Percentiles rank a stretch among this genome's conserved stretches.
Conservation (phyloP, 2,329 filamentous ascomycete species). For the Aspergillus ibericus region DNA sequence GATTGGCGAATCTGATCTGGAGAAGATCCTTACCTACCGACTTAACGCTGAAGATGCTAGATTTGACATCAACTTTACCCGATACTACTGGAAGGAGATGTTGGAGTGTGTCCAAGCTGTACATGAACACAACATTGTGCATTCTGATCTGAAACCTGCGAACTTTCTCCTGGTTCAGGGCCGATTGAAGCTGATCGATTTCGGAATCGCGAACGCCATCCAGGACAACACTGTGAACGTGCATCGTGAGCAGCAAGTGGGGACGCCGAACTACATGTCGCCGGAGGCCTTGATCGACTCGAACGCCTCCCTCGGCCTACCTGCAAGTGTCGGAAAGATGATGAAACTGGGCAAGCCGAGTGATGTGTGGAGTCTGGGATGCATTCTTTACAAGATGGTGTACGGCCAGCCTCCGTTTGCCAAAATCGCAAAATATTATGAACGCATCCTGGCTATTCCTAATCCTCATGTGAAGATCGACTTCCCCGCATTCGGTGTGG, state of each 20-base stretch:
- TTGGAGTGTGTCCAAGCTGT: constrained; percentile 90
- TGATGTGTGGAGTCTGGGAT: constrained; percentile 94
- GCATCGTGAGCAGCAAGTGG: constrained; percentile 90
- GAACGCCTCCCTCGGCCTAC: constrained; percentile 61
- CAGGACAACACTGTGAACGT: constrained; percentile 97
- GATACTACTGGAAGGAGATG: constrained; percentile 99
- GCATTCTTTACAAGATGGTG: constrained; percentile 96
- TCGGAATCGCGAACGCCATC: constrained; percentile 97
- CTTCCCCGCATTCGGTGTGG: constrained; percentile 48
- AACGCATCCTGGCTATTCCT: constrained; percentile 64
- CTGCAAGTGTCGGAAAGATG: constrained; percentile 61
- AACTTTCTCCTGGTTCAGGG: constrained; percentile 95
- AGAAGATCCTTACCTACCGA: constrained; percentile 75
- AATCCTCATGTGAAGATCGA: constrained; percentile 51
- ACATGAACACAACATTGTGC: constrained; percentile 87
- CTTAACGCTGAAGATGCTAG: constrained; percentile 70
- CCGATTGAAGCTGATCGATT: constrained; percentile 92
- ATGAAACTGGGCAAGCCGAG: constrained; percentile 96
- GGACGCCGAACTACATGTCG: constrained; percentile 98
- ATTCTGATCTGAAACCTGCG: constrained; percentile 94
- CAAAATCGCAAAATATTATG: constrained; percentile 84
- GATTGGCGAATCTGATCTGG: constrained; percentile 90
- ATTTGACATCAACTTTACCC: constrained; percentile 86
- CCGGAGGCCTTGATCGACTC: constrained; percentile 90
- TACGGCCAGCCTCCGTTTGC: constrained; percentile 96